Conservation (phyloP, 75 land plant genomes). For the Pinus taeda region DNA sequence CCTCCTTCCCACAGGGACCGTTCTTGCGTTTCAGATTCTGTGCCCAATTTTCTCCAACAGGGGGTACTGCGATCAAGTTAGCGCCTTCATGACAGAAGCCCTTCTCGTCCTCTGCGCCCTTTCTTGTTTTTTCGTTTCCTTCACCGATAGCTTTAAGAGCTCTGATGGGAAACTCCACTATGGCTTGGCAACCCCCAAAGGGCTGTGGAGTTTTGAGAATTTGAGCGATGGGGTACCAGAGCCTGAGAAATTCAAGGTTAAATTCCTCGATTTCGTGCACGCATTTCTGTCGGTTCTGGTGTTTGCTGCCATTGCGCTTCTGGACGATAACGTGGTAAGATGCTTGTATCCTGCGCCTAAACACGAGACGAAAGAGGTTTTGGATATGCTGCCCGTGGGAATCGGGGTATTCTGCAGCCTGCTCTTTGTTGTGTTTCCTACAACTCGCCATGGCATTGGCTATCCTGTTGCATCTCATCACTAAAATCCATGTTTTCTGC, state of each 20-base stretch:
- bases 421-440: constrained; percentile 65
- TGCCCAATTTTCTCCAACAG: constrained; percentile 47
- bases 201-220: constrained; percentile 43
- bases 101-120: constrained; percentile 37
- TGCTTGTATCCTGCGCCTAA: constrained; percentile 59
- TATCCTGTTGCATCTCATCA: constrained; percentile 27
- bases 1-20: constrained; percentile 72
- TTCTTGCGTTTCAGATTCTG: constrained; percentile 65
- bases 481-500: no score
- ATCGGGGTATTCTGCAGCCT: constrained; percentile 54
- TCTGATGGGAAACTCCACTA: constrained; percentile 27
- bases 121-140: constrained; percentile 36
- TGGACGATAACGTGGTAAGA: constrained; percentile 47
- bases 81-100: constrained; percentile 30
- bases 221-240: background rate
- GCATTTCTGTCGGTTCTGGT: constrained; percentile 47
- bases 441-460: constrained; percentile 72
- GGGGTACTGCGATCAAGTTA: constrained; percentile 37
- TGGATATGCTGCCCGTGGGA: constrained; percentile 43
- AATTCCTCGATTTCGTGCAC: constrained; percentile 9
- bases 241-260: background rate
- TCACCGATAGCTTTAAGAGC: constrained; percentile 29
- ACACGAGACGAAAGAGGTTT: constrained; percentile 33
- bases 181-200: constrained; percentile 55
- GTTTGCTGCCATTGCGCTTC: constrained; percentile 53